A percentile compares a stretch with the other conserved stretches of the same genome.
These are phyloP conservation scores for Neurospora sp. DNA, from an alignment of 2,329 filamentous ascomycete genomes.

Conservation along the genomic window DNA sequence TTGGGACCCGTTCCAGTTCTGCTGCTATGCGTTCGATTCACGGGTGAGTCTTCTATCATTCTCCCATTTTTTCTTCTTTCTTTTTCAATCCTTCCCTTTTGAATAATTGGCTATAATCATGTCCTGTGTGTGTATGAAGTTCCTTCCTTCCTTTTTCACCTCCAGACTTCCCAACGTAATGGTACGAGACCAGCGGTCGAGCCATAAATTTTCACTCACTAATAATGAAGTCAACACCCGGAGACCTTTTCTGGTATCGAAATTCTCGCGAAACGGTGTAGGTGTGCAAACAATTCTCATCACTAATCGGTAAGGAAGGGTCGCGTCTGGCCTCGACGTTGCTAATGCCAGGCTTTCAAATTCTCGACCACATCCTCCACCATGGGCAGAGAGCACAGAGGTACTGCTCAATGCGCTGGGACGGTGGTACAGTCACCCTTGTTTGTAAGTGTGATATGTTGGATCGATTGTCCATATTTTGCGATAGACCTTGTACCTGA, in stretches of 20 bases:
- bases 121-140: background rate
- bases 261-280: background rate
- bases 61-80: background rate
- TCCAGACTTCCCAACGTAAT: background rate
- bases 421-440: no score
- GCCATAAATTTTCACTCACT: background rate
- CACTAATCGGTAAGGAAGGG: background rate
- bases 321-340: background rate
- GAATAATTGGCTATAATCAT: no score
- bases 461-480: no score
- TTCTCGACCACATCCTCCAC: no score
- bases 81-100: background rate
- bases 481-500: no score
- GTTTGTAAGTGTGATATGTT: rapidly evolving
- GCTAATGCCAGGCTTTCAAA: background rate
- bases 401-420: no score
- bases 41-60: background rate
- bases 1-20: background rate
- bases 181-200: background rate
- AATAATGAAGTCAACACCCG: background rate
- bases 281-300: background rate
- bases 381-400: no score
- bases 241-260: background rate
- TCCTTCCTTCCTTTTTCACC: background rate
- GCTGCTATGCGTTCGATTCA: background rate